Base-by-base conservation (phyloP, 2,329 filamentous ascomycete genomes). In the Xylariaceae sp. region DNA sequence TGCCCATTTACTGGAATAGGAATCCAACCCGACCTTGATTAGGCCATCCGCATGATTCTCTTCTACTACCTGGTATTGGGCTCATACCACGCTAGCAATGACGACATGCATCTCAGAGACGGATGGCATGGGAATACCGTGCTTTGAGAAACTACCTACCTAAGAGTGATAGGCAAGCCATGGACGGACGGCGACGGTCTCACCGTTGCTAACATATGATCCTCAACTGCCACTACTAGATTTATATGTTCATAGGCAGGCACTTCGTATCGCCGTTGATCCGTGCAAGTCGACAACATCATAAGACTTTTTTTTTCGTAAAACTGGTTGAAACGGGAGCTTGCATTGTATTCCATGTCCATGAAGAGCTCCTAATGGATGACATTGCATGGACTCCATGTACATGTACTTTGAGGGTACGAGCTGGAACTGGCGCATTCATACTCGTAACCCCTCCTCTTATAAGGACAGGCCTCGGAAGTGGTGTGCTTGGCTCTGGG, bases 301-400 rank as follows among this genome's bases (percentile, higher is more conserved):
- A 42, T 42, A 9, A 42, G 13, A 13, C 5, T 45, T n/a, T n/a
- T 45, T 53, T 49, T 53, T 51, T 49, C 23, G 49, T 37, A 53
- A 49, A 53, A 15, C 30, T 23, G 13, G 42, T 47, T 42, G 53
- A 53, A 53, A 37, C 56, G 51, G 51, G 45, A 56, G 51, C 56
- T 51, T 62, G 56, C 53, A 56, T 59, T 15, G 48, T 56, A 44
- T 4, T 30, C 59, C 59, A 50, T 51, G 52, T 37, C 13, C 35
- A 7, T 17, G 44, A 39, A 49, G 34, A 50, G 18, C 15, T 11
- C 9, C 11, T 42, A 13, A 42, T 10, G 37, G 11, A 42, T 42
- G 37, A 8, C 11, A 8, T 42, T 9, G 37, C 11, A 8, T 10
- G 8, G 11, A 42, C 3, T 42, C 8, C 11, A 42, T 42, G 37